Percentiles rank a stretch among this genome's conserved stretches.
These are phyloP conservation scores for Alternaria sp. DNA, from an alignment of 2,329 filamentous ascomycete genomes.

Conservation along the genomic window DNA sequence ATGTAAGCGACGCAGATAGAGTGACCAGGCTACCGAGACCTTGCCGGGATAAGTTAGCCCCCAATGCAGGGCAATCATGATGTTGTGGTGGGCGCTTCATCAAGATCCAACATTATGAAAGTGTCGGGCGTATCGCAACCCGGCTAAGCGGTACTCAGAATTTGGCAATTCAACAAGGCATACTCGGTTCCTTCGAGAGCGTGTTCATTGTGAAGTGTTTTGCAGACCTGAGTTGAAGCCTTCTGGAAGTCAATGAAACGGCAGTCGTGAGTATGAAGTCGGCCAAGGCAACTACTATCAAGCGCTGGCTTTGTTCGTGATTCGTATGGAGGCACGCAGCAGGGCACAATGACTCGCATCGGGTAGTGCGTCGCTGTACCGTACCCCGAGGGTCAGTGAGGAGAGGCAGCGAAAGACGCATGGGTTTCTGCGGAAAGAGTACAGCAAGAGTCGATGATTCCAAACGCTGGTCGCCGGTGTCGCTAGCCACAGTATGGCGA, in stretches of 20 bases:
- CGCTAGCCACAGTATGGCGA: neutral
- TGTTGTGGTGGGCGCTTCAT: constrained; percentile 4
- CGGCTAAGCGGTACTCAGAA: neutral
- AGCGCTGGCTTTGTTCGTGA: neutral
- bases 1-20: constrained; percentile 11
- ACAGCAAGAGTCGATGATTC: neutral
- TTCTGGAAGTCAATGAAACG: neutral
- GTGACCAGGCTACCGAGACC: constrained; percentile 1
- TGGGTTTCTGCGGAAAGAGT: neutral
- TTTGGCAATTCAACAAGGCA: neutral
- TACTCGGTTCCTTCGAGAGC: neutral
- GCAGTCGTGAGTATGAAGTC: neutral
- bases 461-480: neutral
- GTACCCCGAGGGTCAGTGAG: too few relatives aligned
- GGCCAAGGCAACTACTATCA: neutral
- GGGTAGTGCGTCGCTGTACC: neutral
- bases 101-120: constrained; percentile 1
- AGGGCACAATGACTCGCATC: constrained; percentile 1
- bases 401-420: neutral
- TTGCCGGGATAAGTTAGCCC: constrained; percentile 8
- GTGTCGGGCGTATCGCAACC: neutral
- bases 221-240: neutral
- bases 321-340: neutral
- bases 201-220: neutral
- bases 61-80: constrained; percentile 19